A percentile compares a stretch with the other conserved stretches of the same genome.
Evolutionary conservation across 2,329 filamentous ascomycete species (phyloP).

Genomic region (Aureobasidium leucospermi): DNA sequence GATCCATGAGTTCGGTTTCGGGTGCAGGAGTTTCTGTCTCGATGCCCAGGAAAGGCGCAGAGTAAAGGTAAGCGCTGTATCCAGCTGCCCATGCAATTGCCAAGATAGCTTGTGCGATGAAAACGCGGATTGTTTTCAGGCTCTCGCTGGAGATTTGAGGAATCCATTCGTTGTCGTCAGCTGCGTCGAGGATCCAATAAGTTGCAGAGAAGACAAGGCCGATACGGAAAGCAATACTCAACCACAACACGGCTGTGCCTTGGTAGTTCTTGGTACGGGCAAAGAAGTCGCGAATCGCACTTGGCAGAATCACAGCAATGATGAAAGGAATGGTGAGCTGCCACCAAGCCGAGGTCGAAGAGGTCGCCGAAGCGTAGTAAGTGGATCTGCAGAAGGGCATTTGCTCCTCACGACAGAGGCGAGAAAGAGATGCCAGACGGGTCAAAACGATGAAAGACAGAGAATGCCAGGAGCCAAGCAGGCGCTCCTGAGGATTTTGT

Average conservation of each 20-base stretch:
- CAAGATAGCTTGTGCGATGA: slow-evolving; percentile 72
- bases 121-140: slow-evolving; percentile 67
- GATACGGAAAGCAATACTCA: slow-evolving; percentile 69
- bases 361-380: slow-evolving; percentile 86
- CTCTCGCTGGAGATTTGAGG: slow-evolving; percentile 49
- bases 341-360: slow-evolving; percentile 88
- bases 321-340: slow-evolving; percentile 73
- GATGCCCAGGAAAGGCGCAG: slow-evolving; percentile 76
- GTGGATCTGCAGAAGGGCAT: slow-evolving; percentile 95
- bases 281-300: slow-evolving; percentile 73
- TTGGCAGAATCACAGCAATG: slow-evolving; percentile 64
- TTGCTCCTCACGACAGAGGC: slow-evolving; percentile 93
- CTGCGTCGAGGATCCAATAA: slow-evolving; percentile 86
- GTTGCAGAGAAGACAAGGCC: slow-evolving; percentile 67
- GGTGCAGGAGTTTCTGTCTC: slow-evolving; percentile 31
- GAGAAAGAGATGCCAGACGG: slow-evolving; percentile 76
- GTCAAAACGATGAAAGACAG: slow-evolving; percentile 72
- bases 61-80: slow-evolving; percentile 76
- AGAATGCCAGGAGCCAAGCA: slow-evolving; percentile 77
- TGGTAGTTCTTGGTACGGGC: slow-evolving; percentile 78
- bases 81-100: slow-evolving; percentile 77
- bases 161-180: slow-evolving; percentile 80
- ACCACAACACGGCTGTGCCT: slow-evolving; percentile 76
- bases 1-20: slow-evolving; percentile 35
- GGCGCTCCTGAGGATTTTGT: slow-evolving; percentile 57